These are phyloP conservation scores for Fusarium musae DNA, from an alignment of 2,329 filamentous ascomycete genomes.

Conservation along the genomic window DNA sequence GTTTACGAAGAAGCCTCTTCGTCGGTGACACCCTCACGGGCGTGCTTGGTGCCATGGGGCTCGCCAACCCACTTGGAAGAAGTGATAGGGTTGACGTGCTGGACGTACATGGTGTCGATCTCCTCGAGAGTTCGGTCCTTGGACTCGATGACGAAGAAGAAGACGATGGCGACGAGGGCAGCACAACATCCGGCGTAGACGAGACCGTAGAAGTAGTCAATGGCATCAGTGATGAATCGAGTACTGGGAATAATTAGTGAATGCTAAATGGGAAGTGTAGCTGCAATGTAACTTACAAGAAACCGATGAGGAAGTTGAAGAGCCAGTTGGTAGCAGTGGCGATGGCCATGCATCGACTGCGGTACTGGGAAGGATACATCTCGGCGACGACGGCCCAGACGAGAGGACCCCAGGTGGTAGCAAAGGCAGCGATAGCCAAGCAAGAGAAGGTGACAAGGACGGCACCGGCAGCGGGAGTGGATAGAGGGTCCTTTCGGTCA, in stretches of 20 bases:
- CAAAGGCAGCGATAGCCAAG: slow-evolving; percentile 74
- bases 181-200: slow-evolving; percentile 77
- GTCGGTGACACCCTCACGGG: slow-evolving; percentile 28
- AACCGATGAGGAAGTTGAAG: slow-evolving; percentile 71
- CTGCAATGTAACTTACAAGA: slow-evolving; percentile 51
- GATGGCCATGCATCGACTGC: slow-evolving; percentile 64
- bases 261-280: fast-evolving
- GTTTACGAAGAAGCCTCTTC: slow-evolving; percentile 34
- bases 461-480: slow-evolving; percentile 62
- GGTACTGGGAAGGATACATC: slow-evolving; percentile 69
- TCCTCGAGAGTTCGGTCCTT: slow-evolving; percentile 79
- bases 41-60: slow-evolving; percentile 14
- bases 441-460: slow-evolving; percentile 76
- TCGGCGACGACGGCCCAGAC: slow-evolving; percentile 74
- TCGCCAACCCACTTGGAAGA: slow-evolving; percentile 48
- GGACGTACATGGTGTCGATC: slow-evolving; percentile 79
- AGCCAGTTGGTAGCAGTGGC: slow-evolving; percentile 70
- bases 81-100: slow-evolving; percentile 61
- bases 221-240: slow-evolving; percentile 76
- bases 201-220: slow-evolving; percentile 76
- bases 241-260: slow-evolving; percentile 56
- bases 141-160: slow-evolving; percentile 80
- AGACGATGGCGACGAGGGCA: slow-evolving; percentile 71
- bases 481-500: slow-evolving; percentile 54
- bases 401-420: slow-evolving; percentile 76